Percentiles rank a stretch among this genome's conserved stretches.
phyloP scores from a whole-genome alignment of 2,329 filamentous ascomycete species.

The Penicillium sp. region DNA sequence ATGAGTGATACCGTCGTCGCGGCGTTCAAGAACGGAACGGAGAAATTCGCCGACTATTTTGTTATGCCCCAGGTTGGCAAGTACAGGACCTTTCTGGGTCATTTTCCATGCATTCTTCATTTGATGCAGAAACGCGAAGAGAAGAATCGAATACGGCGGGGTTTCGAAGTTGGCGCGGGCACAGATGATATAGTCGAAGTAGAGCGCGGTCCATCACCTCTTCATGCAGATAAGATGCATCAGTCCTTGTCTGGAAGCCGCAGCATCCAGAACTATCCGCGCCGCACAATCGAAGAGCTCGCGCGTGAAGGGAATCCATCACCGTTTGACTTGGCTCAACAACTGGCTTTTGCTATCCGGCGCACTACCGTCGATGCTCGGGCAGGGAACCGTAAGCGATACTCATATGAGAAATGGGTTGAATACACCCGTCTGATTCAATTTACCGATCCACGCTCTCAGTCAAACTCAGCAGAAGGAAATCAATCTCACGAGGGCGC shows the following conservation, averaged over 20 bases:
- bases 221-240: no score
- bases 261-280: conserved; percentile 5
- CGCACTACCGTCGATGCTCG: conserved; percentile 59
- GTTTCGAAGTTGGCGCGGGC: conserved; percentile 42
- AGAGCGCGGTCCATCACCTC: not conserved
- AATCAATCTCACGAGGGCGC: conserved; percentile 5
- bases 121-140: conserved; percentile 39
- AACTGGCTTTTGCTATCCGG: conserved; percentile 64
- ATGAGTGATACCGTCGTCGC: conserved; percentile 76
- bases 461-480: conserved; percentile 2
- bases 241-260: not conserved
- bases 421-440: conserved; percentile 72
- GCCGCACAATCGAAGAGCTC: conserved; percentile 42
- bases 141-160: conserved; percentile 43
- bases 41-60: conserved; percentile 58
- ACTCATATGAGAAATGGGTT: conserved; percentile 79
- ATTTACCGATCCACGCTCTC: conserved; percentile 42
- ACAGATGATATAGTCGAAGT: conserved; percentile 23
- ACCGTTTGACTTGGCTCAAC: conserved; percentile 55
- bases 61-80: conserved; percentile 58
- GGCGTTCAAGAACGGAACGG: conserved; percentile 58
- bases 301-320: conserved; percentile 43
- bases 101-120: conserved; percentile 39
- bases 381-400: conserved; percentile 54
- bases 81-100: conserved; percentile 48